These are phyloP conservation scores for Rhododendron ovatum DNA, from an alignment of 148 eudicot genomes.

Conservation along the genomic window DNA sequence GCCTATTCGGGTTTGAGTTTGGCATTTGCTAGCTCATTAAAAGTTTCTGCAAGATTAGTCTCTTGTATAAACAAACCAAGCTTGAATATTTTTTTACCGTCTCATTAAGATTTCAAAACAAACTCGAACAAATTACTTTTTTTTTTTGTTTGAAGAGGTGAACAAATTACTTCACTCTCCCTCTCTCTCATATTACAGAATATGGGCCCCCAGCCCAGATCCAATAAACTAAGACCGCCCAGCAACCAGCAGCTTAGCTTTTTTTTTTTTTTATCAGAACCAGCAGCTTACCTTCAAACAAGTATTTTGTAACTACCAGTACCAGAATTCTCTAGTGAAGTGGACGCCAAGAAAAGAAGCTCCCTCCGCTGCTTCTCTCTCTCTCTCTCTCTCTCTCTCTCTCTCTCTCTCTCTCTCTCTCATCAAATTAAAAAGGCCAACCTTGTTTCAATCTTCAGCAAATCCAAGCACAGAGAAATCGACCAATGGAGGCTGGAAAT, in stretches of 20 bases:
- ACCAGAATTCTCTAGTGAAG: constrained; percentile 60
- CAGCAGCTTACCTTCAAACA: neutral
- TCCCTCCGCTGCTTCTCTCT: constrained; percentile 3
- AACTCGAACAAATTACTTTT: too few species aligned
- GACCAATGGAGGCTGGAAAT: neutral
- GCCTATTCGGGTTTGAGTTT: too few species aligned
- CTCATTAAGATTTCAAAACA: too few species aligned
- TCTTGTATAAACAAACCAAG: too few species aligned
- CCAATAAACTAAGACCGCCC: neutral
- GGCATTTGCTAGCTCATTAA: too few species aligned
- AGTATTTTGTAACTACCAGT: neutral
- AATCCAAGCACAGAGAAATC: neutral
- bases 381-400: neutral
- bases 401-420: too few species aligned
- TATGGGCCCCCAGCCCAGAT: neutral
- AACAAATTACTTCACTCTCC: neutral
- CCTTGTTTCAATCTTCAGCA: neutral
- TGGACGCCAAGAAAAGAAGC: constrained; percentile 82
- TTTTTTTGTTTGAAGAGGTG: too few species aligned
- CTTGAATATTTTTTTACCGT: too few species aligned
- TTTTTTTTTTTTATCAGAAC: too few species aligned
- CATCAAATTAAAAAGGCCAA: neutral
- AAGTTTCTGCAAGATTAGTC: too few species aligned
- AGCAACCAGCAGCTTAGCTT: neutral
- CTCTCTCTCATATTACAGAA: neutral